These are phyloP conservation scores for Ceratonia siliqua DNA, from an alignment of 306 rosid species.

Conservation along the genomic window DNA sequence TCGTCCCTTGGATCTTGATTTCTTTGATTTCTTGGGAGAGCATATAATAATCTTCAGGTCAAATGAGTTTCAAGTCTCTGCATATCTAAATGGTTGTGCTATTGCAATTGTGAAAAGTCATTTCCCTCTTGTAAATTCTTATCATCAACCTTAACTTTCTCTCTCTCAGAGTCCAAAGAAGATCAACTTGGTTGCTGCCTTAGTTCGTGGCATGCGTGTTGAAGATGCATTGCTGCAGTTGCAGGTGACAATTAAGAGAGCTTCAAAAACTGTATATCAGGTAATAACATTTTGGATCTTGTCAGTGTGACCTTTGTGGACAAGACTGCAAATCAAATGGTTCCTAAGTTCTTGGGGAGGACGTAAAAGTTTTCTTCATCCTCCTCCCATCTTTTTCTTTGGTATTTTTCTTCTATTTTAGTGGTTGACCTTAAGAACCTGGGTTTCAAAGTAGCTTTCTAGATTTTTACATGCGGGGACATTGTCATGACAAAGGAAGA, in stretches of 20 bases:
- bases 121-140: neutral
- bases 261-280: slow-evolving; percentile 91
- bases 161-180: slow-evolving; percentile 82
- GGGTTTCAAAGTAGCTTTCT: slow-evolving; percentile 8
- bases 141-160: slow-evolving; percentile 14
- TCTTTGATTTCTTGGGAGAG: slow-evolving; percentile 22
- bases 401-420: neutral
- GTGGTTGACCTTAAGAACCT: slow-evolving; percentile 5
- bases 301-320: neutral
- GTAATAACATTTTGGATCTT: slow-evolving; percentile 42
- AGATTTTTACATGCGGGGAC: neutral
- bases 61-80: neutral
- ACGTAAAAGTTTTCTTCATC: neutral
- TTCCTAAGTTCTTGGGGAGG: neutral
- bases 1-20: slow-evolving; percentile 10
- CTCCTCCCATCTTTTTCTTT: neutral
- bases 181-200: slow-evolving; percentile 91
- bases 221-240: slow-evolving; percentile 94
- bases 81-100: neutral
- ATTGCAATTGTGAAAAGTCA: neutral
- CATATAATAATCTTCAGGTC: neutral
- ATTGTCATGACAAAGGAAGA: neutral
- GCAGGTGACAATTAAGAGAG: slow-evolving; percentile 87
- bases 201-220: slow-evolving; percentile 97
- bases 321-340: slow-evolving; percentile 18